phyloP scores from a whole-genome alignment of 108 stramenopile genomes.

The Nitzschia sp. region DNA sequence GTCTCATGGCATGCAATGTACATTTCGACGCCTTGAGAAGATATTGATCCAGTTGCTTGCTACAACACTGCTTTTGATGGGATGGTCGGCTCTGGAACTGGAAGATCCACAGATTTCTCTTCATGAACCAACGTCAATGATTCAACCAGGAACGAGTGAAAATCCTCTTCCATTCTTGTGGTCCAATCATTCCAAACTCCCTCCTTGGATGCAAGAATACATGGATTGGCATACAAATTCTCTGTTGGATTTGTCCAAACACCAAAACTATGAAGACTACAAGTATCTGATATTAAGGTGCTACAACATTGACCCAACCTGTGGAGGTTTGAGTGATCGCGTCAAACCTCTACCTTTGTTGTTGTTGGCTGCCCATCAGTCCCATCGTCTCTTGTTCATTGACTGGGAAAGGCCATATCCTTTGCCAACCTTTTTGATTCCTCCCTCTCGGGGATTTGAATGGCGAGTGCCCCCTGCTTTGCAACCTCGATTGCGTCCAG shows the following conservation, averaged over 20 bases:
- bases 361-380: slow-evolving; percentile 24
- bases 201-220: slow-evolving; percentile 43
- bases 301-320: slow-evolving; percentile 16
- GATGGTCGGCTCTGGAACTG: too few relatives aligned
- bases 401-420: slow-evolving; percentile 41
- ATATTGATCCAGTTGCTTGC: too few relatives aligned
- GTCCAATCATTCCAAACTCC: slow-evolving; percentile 11
- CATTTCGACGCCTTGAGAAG: too few relatives aligned
- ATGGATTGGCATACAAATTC: slow-evolving; percentile 34
- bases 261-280: slow-evolving; percentile 16
- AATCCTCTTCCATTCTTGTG: not conserved
- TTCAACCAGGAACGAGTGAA: too few relatives aligned
- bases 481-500: not conserved
- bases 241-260: not conserved
- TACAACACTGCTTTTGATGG: too few relatives aligned
- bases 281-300: slow-evolving; percentile 38
- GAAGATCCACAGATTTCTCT: too few relatives aligned
- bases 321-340: slow-evolving; percentile 45
- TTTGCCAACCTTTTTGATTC: slow-evolving; percentile 42
- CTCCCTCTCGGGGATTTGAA: slow-evolving; percentile 25
- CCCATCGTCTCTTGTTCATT: slow-evolving; percentile 39
- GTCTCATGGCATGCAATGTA: too few relatives aligned
- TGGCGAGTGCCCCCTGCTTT: slow-evolving; percentile 21
- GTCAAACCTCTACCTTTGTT: slow-evolving; percentile 32
- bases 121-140: too few relatives aligned